Evolutionary conservation across 1,139 yeast species (phyloP).

Genomic region (Hemisphaericaspora xylanilytica): DNA sequence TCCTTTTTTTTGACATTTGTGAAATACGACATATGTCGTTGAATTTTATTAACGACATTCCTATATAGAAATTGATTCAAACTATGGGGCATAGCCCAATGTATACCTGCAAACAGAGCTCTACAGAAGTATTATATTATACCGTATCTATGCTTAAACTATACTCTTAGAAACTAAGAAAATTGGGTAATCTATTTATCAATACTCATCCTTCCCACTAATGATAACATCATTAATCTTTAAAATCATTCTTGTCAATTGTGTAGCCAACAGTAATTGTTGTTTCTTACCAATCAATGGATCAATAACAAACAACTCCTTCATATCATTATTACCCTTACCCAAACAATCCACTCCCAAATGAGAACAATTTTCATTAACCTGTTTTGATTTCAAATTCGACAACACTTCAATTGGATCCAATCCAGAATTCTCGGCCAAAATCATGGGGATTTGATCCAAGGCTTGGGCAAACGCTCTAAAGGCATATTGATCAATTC

Average conservation of each 20-base stretch:
- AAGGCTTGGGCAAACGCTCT: constrained; percentile 90
- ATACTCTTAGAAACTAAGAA: too few species aligned
- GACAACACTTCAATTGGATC: constrained; percentile 91
- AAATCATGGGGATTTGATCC: constrained; percentile 89
- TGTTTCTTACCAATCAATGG: constrained; percentile 97
- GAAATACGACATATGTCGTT: too few species aligned
- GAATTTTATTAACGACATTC: too few species aligned
- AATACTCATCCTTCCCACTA: constrained; percentile 81
- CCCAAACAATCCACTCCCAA: constrained; percentile 95
- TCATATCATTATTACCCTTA: constrained; percentile 85
- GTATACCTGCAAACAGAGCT: too few species aligned
- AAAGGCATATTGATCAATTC: constrained; percentile 97
- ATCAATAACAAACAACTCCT: constrained; percentile 89
- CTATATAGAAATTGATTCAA: neutral
- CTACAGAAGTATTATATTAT: too few species aligned
- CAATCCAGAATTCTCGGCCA: constrained; percentile 95
- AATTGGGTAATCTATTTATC: neutral
- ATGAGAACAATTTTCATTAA: constrained; percentile 63
- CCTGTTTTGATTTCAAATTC: constrained; percentile 78
- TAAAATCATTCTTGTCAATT: constrained; percentile 93
- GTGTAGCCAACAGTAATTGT: constrained; percentile 92
- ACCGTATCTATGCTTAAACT: neutral
- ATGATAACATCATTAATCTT: constrained; percentile 95
- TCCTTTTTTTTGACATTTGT: too few species aligned
- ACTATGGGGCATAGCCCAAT: too few species aligned